Percentiles rank a stretch among this genome's conserved stretches.
Evolutionary conservation across 169 alveolate species (phyloP).

Genomic region (Blepharisma undulans): DNA sequence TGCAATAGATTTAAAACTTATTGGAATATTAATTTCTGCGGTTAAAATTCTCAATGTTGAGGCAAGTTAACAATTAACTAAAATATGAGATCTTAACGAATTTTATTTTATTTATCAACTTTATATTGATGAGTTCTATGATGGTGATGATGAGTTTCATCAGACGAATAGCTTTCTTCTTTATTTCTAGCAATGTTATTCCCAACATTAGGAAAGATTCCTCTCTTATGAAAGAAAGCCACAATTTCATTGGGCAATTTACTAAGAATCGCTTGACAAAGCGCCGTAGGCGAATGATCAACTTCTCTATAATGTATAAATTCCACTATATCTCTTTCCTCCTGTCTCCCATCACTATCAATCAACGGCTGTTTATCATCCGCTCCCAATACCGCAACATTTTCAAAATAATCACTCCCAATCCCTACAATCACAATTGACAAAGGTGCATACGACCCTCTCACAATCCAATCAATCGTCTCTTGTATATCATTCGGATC

Average conservation of each 20-base stretch:
- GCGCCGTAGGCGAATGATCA: background rate
- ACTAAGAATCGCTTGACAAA: background rate
- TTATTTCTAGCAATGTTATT: background rate
- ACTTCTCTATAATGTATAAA: constrained; percentile 63
- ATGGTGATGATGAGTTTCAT: background rate
- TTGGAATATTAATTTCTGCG: no score
- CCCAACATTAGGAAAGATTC: background rate
- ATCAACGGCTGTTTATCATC: constrained; percentile 62
- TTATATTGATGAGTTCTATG: background rate
- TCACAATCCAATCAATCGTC: constrained; percentile 72
- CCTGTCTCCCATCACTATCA: constrained; percentile 58
- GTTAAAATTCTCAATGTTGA: no score
- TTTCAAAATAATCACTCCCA: constrained; percentile 76
- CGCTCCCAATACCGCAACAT: constrained; percentile 77
- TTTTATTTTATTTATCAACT: background rate
- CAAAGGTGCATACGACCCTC: constrained; percentile 72
- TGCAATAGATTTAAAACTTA: no score
- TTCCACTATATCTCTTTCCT: constrained; percentile 81
- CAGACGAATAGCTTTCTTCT: background rate
- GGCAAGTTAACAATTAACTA: no score
- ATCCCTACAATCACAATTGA: constrained; percentile 83
- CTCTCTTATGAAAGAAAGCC: background rate
- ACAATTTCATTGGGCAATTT: background rate
- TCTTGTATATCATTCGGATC: constrained; percentile 75
- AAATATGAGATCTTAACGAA: no score